Evolutionary conservation across 2,329 filamentous ascomycete species (phyloP).

Genomic region (Colletotrichum acutatum): DNA sequence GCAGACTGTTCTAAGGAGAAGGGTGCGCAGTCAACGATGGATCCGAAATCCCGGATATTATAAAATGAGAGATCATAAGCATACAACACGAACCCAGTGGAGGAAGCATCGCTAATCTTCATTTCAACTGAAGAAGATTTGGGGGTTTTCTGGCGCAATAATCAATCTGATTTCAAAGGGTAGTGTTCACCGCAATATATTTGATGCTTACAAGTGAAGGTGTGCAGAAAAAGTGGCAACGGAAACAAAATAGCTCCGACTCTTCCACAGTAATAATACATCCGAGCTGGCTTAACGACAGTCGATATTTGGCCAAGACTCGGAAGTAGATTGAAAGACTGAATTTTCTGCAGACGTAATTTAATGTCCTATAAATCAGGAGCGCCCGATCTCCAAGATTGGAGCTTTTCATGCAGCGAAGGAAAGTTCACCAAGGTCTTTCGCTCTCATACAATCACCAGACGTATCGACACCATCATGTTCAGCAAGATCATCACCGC

Average conservation of each 20-base stretch:
- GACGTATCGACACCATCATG: background rate
- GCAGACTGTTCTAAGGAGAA: too few species aligned
- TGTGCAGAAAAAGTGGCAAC: background rate
- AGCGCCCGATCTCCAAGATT: background rate
- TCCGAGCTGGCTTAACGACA: background rate
- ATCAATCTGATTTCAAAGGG: fast-evolving
- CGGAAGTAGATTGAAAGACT: background rate
- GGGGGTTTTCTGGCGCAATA: background rate
- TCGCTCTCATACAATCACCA: background rate
- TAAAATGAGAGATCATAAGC: too few species aligned
- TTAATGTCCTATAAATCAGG: background rate
- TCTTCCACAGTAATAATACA: background rate
- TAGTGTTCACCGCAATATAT: fast-evolving
- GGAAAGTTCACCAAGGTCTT: background rate
- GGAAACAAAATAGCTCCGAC: background rate
- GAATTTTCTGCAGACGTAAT: background rate
- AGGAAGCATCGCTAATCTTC: background rate
- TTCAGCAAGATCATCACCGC: background rate
- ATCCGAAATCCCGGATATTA: too few species aligned
- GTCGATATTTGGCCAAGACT: background rate
- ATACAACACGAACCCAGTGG: background rate
- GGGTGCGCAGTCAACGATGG: too few species aligned
- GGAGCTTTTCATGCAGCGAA: background rate
- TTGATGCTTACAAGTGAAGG: background rate
- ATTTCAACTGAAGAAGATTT: background rate